phyloP scores from a whole-genome alignment of 1,284 basidiomycete species.

The Melampsora americana region DNA sequence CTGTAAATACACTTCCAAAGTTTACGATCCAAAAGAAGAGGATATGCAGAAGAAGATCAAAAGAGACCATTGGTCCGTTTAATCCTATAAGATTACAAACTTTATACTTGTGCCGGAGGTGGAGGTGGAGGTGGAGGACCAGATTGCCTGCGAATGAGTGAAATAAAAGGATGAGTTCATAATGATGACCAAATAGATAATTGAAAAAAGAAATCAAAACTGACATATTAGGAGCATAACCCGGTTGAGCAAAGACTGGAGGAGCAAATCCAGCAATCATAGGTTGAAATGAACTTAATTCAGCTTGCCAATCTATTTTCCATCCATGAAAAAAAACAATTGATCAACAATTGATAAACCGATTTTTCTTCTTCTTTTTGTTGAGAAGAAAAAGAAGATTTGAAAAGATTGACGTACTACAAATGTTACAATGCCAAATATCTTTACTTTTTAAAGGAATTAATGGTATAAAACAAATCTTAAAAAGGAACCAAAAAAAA shows the following conservation, averaged over 20 bases:
- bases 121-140: not conserved
- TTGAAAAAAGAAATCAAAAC: not conserved
- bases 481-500: not conserved
- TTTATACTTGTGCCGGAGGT: constrained; percentile 22
- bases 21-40: too few relatives aligned
- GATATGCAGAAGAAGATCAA: too few relatives aligned
- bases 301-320: constrained; percentile 33
- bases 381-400: too few relatives aligned
- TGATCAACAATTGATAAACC: too few relatives aligned
- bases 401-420: constrained; percentile 14
- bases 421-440: constrained; percentile 41
- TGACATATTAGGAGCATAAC: not conserved
- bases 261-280: not conserved
- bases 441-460: constrained; percentile 14
- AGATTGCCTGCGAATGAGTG: not conserved
- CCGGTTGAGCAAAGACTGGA: not conserved
- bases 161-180: too few relatives aligned
- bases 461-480: constrained; percentile 34
- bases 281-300: constrained; percentile 22
- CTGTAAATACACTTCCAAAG: too few relatives aligned
- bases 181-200: too few relatives aligned
- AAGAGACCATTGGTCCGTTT: too few relatives aligned
- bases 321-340: not conserved
- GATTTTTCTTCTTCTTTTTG: too few relatives aligned
- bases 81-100: too few relatives aligned